Base-by-base conservation (phyloP, 1,139 yeast species). In the Magnusiomyces suaveolens region DNA sequence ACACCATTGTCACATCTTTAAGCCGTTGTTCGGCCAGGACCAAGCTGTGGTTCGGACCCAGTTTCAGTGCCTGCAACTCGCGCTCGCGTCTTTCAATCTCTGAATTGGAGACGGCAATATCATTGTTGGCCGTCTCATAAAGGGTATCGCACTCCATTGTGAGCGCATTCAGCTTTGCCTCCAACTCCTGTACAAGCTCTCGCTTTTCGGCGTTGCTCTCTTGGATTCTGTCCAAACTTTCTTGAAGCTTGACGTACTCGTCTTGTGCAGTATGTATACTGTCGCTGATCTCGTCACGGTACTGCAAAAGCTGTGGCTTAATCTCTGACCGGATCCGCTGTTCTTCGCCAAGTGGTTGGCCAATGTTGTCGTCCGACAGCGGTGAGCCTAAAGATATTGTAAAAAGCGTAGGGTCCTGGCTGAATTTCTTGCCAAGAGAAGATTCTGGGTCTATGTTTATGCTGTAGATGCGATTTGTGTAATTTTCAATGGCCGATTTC, bases 21-120 rank as follows among this genome's bases (percentile, higher is more conserved):
- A 77, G 77, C 56, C 76, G 74, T 62, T 80, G 81, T 55, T 84
- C 84, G 43, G 82, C 71, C 61, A 78, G 78, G 26, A 78, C 69
- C 53, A 77, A 68, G 46, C 80, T 83, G 58, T 81, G 81, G 54
- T 80, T 79, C 6, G 80, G 75, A 54, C 76, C 73, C 25, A 76
- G 72, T 56, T 77, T 77, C 68, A 81, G 75, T 21, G 75, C 71
- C 54, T 81, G 77, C 48, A 84, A 70, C 57, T 83, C 87, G 44
- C 81, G 76, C 58, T 82, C 87, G 52, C 82, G 69, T 62, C 78
- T 78, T 64, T 84, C 90, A 52, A 83, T 79, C 64, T 85, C 88
- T 24, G 83, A 77, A 53, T 80, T 77, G 56, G 81, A 77, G 36
- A 79, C 71, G 44, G 79, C 73, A 33, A 79, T 71, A 60, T 82